Evolutionary conservation across 352 stramenopile genomes (phyloP).

Genomic region (Phytophthora cryptogea): DNA sequence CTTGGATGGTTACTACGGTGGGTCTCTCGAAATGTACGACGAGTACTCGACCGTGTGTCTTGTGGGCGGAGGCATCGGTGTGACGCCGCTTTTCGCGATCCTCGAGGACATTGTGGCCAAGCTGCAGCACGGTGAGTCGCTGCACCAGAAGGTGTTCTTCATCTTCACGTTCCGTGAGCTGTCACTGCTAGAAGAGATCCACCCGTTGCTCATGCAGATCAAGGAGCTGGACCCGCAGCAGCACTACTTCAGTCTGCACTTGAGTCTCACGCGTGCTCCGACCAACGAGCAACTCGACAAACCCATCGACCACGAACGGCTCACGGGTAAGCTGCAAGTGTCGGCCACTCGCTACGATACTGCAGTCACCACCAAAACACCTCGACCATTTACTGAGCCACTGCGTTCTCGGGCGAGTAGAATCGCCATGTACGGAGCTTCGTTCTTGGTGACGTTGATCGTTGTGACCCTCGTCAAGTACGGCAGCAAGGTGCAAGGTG

Average conservation of each 20-base stretch:
- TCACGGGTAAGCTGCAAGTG: conserved; percentile 14
- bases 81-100: conserved; percentile 49
- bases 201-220: conserved; percentile 37
- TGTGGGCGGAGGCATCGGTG: not conserved
- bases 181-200: conserved; percentile 46
- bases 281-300: conserved; percentile 23
- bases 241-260: conserved; percentile 30
- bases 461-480: conserved; percentile 35
- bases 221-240: conserved; percentile 34
- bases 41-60: too few relatives aligned
- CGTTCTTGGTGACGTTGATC: conserved; percentile 31
- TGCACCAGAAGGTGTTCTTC: conserved; percentile 41
- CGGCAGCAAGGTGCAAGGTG: conserved; percentile 30
- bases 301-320: conserved; percentile 28
- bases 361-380: conserved; percentile 3
- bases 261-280: conserved; percentile 37
- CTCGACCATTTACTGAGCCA: conserved; percentile 37
- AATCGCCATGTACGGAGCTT: conserved; percentile 23
- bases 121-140: conserved; percentile 5
- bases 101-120: conserved; percentile 48
- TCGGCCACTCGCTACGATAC: conserved; percentile 14
- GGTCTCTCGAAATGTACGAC: too few relatives aligned
- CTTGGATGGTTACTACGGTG: too few relatives aligned
- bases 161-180: conserved; percentile 53
- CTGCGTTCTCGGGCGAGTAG: conserved; percentile 27